Conservation (phyloP, 1,284 basidiomycete species). For the Heimioporus punctisporus region DNA sequence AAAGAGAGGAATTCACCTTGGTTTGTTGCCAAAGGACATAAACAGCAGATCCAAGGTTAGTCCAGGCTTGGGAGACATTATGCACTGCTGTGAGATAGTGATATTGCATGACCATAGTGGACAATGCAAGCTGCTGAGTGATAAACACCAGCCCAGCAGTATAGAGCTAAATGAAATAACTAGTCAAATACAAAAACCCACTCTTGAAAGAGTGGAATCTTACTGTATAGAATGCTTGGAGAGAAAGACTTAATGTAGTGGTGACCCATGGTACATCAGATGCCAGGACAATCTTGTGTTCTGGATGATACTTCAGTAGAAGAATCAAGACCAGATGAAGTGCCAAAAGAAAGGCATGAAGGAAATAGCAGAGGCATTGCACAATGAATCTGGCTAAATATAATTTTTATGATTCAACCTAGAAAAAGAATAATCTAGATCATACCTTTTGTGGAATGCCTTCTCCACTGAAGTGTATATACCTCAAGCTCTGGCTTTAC, state of each 20-base stretch:
- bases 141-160: slow-evolving; percentile 8
- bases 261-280: neutral
- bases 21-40: slow-evolving; percentile 2
- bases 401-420: neutral
- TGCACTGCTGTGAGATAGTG: slow-evolving; percentile 8
- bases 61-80: slow-evolving; percentile 12
- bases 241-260: neutral
- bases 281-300: neutral
- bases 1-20: neutral
- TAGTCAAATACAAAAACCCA: neutral
- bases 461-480: neutral
- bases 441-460: neutral
- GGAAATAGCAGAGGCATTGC: neutral
- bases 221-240: slow-evolving; percentile 7
- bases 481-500: neutral
- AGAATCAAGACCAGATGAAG: slow-evolving; percentile 1
- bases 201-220: neutral
- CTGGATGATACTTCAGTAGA: slow-evolving; percentile 4
- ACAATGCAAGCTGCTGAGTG: slow-evolving; percentile 8
- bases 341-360: slow-evolving; percentile 3
- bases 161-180: neutral
- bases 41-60: slow-evolving; percentile 3
- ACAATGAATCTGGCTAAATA: neutral
- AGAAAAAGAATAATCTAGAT: neutral
- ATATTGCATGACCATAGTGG: neutral